Percentiles rank a stretch among this genome's conserved stretches.
These are phyloP conservation scores for Pistacia integerrima DNA, from an alignment of 345 rosid genomes.

Conservation along the genomic window DNA sequence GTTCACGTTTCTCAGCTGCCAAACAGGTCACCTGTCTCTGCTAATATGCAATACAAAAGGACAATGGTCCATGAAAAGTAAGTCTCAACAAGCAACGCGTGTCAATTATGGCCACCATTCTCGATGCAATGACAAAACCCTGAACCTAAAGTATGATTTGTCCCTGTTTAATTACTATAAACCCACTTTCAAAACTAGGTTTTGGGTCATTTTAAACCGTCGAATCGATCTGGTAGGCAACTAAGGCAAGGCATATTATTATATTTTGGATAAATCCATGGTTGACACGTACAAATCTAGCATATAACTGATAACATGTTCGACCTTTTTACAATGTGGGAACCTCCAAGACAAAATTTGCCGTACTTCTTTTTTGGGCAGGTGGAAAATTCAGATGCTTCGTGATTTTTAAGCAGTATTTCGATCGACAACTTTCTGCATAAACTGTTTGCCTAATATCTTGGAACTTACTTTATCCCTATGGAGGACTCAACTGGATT, in stretches of 20 bases:
- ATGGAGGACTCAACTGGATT: too few relatives aligned
- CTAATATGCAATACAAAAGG: neutral
- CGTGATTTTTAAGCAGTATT: neutral
- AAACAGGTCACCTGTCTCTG: too few relatives aligned
- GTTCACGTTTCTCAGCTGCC: neutral
- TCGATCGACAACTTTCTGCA: neutral
- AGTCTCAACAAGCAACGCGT: too few relatives aligned
- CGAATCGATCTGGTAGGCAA: too few relatives aligned
- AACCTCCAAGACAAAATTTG: neutral
- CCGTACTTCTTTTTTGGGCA: neutral
- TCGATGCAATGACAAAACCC: too few relatives aligned
- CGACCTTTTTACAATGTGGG: neutral
- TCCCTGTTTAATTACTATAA: too few relatives aligned
- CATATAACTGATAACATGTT: neutral
- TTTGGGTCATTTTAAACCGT: too few relatives aligned
- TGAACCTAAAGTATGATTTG: too few relatives aligned
- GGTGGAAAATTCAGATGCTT: neutral
- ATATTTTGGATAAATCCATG: neutral
- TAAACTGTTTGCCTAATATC: too few relatives aligned
- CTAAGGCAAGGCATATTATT: neutral
- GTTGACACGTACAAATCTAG: neutral
- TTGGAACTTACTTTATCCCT: too few relatives aligned
- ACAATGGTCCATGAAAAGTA: neutral
- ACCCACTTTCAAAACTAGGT: too few relatives aligned
- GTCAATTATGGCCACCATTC: too few relatives aligned